Conservation (phyloP, 2,329 filamentous ascomycete species). For the Balansia obtecta region DNA sequence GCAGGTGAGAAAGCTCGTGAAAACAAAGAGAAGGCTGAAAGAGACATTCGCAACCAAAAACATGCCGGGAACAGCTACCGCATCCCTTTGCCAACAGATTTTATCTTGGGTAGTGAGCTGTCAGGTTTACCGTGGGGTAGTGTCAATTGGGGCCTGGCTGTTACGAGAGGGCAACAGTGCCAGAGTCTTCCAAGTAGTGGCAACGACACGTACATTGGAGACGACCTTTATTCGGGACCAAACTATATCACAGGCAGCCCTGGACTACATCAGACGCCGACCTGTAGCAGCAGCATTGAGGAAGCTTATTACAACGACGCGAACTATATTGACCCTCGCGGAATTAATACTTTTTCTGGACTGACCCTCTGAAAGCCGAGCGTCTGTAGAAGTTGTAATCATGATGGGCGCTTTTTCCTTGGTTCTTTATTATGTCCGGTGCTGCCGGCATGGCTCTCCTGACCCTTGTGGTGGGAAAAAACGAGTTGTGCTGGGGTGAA, state of each 20-base stretch:
- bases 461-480: not conserved
- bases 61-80: constrained; percentile 53
- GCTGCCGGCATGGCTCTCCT: not conserved
- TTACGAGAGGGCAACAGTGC: constrained; percentile 37
- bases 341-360: not conserved
- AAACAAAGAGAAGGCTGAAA: constrained; percentile 51
- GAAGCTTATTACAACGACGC: constrained; percentile 21
- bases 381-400: not conserved
- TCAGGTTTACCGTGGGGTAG: constrained; percentile 64
- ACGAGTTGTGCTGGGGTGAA: not conserved
- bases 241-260: constrained; percentile 16
- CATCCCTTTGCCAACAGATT: constrained; percentile 44
- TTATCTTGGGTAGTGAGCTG: constrained; percentile 36
- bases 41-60: constrained; percentile 50
- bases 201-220: constrained; percentile 22
- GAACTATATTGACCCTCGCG: constrained; percentile 12
- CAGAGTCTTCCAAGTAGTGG: constrained; percentile 31
- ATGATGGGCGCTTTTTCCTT: not conserved
- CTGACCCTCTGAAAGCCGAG: not conserved
- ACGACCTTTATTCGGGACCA: constrained; percentile 18
- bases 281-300: constrained; percentile 22
- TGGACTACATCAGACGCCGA: constrained; percentile 15
- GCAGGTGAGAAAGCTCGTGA: constrained; percentile 59
- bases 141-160: constrained; percentile 45
- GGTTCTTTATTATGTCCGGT: not conserved